Evolutionary conservation across 2,329 filamentous ascomycete genomes (phyloP).

Genomic region (Teratosphaeriaceae sp.): DNA sequence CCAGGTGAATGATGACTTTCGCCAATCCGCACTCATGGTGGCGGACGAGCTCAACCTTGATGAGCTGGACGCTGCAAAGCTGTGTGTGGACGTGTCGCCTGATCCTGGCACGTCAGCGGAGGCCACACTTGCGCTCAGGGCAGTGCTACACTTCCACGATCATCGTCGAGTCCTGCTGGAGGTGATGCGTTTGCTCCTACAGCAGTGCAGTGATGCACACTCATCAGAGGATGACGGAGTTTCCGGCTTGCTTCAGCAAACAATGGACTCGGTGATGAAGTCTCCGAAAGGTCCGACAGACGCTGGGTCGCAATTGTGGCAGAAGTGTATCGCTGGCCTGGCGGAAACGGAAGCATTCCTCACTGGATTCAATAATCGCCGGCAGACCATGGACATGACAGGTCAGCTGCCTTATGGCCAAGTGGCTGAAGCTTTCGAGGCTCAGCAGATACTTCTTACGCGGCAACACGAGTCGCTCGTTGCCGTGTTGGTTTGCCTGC

Average conservation of each 20-base stretch:
- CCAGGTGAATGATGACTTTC: conserved; percentile 77
- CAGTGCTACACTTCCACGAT: conserved; percentile 82
- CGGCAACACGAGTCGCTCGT: conserved; percentile 86
- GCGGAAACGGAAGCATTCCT: conserved; percentile 70
- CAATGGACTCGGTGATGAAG: conserved; percentile 54
- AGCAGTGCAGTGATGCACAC: conserved; percentile 41
- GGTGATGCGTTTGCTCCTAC: conserved; percentile 71
- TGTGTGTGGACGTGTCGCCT: conserved; percentile 52
- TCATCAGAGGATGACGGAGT: neutral
- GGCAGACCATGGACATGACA: conserved; percentile 68
- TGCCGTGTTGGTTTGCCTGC: conserved; percentile 69
- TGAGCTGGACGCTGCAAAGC: conserved; percentile 73
- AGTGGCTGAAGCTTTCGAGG: conserved; percentile 69
- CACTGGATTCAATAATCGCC: conserved; percentile 65
- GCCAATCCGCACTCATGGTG: conserved; percentile 71
- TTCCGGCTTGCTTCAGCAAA: neutral
- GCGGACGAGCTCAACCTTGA: conserved; percentile 87
- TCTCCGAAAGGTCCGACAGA: conserved; percentile 40
- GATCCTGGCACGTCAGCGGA: conserved; percentile 59
- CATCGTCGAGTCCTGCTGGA: conserved; percentile 77
- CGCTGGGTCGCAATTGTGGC: conserved; percentile 58
- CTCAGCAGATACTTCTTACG: conserved; percentile 70
- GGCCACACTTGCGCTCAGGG: conserved; percentile 66
- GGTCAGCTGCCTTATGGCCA: conserved; percentile 59
- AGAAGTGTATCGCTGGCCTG: conserved; percentile 72